These are phyloP conservation scores for Mallotus repandus DNA, from an alignment of 441 rosid genomes.

Conservation along the genomic window DNA sequence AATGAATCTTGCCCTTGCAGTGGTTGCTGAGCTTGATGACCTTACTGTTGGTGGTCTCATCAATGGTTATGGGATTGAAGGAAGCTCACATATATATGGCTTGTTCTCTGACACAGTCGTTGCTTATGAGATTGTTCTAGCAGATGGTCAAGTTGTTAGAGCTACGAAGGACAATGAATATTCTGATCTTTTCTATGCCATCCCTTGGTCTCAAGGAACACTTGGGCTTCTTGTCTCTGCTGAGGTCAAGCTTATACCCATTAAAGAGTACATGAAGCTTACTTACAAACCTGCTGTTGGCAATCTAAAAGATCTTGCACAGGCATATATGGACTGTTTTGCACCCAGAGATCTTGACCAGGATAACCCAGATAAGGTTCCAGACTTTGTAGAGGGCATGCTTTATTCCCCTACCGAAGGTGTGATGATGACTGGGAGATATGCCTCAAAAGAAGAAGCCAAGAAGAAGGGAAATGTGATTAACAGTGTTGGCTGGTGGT, in stretches of 20 bases:
- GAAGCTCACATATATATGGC: slow-evolving; percentile 96
- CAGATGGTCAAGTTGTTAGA: slow-evolving; percentile 83
- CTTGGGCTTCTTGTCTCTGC: slow-evolving; percentile 93
- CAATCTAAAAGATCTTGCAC: slow-evolving; percentile 64
- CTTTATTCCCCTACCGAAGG: slow-evolving; percentile 65
- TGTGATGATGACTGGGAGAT: slow-evolving; percentile 93
- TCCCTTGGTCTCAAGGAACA: slow-evolving; percentile 99
- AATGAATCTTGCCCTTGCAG: slow-evolving; percentile 93
- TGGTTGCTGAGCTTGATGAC: slow-evolving; percentile 98
- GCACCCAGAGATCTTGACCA: slow-evolving; percentile 89
- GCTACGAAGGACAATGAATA: slow-evolving; percentile 93
- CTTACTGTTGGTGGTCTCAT: slow-evolving; percentile 99
- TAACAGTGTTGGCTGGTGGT: slow-evolving; percentile 97
- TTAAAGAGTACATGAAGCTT: slow-evolving; percentile 90
- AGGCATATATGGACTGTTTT: slow-evolving; percentile 80
- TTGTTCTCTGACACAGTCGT: slow-evolving; percentile 95
- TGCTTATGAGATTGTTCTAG: slow-evolving; percentile 89
- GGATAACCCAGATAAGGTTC: slow-evolving; percentile 70
- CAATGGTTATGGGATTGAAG: slow-evolving; percentile 98
- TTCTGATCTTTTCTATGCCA: slow-evolving; percentile 83
- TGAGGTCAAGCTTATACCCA: slow-evolving; percentile 77
- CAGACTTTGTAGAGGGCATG: slow-evolving; percentile 96
- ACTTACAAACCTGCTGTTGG: slow-evolving; percentile 88
- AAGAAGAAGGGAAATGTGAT: slow-evolving; percentile 83
- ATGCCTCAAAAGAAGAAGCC: slow-evolving; percentile 92